phyloP scores from a whole-genome alignment of 306 rosid species.

The Quercus aquifolioides region DNA sequence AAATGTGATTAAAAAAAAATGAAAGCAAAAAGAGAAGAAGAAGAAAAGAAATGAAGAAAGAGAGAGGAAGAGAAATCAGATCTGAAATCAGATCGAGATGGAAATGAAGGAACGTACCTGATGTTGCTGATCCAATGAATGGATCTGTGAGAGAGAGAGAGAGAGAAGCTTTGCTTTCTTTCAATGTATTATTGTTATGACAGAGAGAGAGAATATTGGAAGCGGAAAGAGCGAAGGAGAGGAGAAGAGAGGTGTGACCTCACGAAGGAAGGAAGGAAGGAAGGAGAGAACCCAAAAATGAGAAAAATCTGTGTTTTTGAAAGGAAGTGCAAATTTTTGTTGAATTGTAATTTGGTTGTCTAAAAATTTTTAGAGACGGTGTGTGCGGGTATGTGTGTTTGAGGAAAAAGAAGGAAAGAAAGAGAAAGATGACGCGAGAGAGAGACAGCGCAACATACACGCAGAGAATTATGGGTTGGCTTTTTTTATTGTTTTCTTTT shows the following conservation, averaged over 20 bases:
- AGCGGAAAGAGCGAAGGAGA: conserved; percentile 7
- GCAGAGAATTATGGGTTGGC: conserved; percentile 29
- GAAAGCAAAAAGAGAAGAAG: background rate
- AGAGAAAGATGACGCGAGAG: conserved; percentile 20
- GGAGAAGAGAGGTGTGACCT: too few relatives aligned
- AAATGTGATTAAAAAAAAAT: too few relatives aligned
- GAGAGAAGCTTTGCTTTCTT: background rate
- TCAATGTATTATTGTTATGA: too few relatives aligned
- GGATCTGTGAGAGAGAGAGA: conserved; percentile 18
- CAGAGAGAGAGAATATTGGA: background rate
- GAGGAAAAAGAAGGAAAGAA: background rate
- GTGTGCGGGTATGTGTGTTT: background rate
- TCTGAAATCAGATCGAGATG: conserved; percentile 47
- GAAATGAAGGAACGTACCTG: conserved; percentile 24
- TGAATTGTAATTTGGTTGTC: conserved; percentile 1
- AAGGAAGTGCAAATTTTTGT: background rate
- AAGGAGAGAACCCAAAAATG: too few relatives aligned
- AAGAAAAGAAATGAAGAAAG: background rate
- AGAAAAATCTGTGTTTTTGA: too few relatives aligned
- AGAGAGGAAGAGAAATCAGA: conserved; percentile 7
- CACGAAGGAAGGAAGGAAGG: too few relatives aligned
- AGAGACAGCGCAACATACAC: conserved; percentile 63
- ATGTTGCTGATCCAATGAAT: conserved; percentile 22
- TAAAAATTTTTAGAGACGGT: background rate
- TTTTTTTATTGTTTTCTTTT: background rate